Percentiles rank a stretch among this genome's conserved stretches.
Evolutionary conservation across 129 eudicot species (phyloP).

Genomic region (Rutidosis leptorrhynchoides): DNA sequence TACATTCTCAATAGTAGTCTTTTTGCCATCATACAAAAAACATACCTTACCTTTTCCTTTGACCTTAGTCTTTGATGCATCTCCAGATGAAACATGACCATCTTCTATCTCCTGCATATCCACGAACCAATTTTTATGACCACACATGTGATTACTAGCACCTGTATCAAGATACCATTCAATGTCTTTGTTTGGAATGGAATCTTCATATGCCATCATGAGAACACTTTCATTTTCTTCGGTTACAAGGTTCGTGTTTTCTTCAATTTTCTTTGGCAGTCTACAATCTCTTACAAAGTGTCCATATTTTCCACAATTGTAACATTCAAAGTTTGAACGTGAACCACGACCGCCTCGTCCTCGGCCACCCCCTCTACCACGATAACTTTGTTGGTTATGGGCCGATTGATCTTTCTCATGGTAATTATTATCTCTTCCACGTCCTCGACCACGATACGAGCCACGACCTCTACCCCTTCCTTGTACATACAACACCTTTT

Average conservation of each 20-base stretch:
- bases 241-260: not conserved
- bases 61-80: too few species aligned
- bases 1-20: too few species aligned
- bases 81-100: too few species aligned
- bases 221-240: not conserved
- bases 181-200: too few species aligned
- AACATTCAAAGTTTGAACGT: not conserved
- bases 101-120: too few species aligned
- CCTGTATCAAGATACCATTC: too few species aligned
- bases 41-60: too few species aligned
- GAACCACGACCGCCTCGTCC: not conserved
- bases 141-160: too few species aligned
- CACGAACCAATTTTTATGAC: too few species aligned
- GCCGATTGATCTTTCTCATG: too few species aligned
- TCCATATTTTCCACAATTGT: not conserved
- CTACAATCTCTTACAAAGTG: not conserved
- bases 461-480: not conserved
- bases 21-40: too few species aligned
- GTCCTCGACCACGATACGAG: not conserved
- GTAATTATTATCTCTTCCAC: not conserved
- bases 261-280: not conserved
- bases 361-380: slow-evolving; percentile 10
- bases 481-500: not conserved
- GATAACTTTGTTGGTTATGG: not conserved
- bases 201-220: not conserved